Percentiles rank a stretch among this genome's conserved stretches.
Evolutionary conservation across 106 monocot genomes (phyloP).

Genomic region (Narthecium ossifragum): DNA sequence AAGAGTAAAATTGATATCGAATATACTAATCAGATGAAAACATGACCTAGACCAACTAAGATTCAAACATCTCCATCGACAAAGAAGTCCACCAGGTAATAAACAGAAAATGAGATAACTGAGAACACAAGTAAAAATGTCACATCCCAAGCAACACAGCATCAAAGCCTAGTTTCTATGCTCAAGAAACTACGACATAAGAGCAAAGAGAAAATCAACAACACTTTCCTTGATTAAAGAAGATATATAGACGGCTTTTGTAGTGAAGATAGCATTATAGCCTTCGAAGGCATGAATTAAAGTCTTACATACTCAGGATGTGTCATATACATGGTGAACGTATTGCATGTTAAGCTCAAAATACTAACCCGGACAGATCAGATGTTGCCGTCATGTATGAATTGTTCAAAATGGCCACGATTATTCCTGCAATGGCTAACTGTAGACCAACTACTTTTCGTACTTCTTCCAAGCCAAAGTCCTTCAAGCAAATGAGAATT

Average conservation of each 20-base stretch:
- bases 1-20: too few species aligned
- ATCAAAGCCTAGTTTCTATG: too few species aligned
- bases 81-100: too few species aligned
- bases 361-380: conserved; percentile 33
- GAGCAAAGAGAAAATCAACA: background rate
- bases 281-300: background rate
- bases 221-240: background rate
- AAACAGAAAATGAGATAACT: too few species aligned
- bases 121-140: too few species aligned
- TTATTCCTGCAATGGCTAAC: conserved; percentile 45
- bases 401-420: conserved; percentile 61
- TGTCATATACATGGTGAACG: background rate
- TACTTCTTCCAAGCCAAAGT: conserved; percentile 62
- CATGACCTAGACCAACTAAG: too few species aligned
- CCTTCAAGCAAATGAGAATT: conserved; percentile 21
- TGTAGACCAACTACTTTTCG: conserved; percentile 61
- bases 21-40: too few species aligned
- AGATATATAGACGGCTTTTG: background rate
- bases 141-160: too few species aligned
- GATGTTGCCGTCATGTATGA: conserved; percentile 46
- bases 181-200: too few species aligned
- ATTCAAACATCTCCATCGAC: too few species aligned
- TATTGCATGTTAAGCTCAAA: background rate
- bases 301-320: background rate
- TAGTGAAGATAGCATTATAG: background rate